Evolutionary conservation across 176 grass and related monocot species (phyloP).

Genomic region (Dactylis glomerata): DNA sequence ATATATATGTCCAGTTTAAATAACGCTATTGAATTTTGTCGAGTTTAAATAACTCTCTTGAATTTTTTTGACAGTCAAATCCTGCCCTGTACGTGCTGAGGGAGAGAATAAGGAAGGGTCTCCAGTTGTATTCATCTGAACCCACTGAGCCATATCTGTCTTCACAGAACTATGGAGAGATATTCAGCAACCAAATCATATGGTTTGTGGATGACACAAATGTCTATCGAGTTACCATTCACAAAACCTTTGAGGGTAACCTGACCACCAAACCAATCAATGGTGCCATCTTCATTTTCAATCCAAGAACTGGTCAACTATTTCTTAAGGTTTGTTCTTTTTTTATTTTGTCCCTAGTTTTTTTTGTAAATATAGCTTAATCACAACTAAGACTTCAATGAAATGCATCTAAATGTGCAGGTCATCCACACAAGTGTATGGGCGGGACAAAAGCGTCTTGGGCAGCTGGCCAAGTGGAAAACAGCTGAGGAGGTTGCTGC

Average conservation of each 20-base stretch:
- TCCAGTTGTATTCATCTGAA: constrained; percentile 97
- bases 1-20: background rate
- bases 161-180: constrained; percentile 99
- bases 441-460: constrained; percentile 98
- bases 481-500: constrained; percentile 98
- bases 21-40: background rate
- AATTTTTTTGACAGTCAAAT: constrained; percentile 70
- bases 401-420: constrained; percentile 39
- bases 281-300: constrained; percentile 99
- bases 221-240: constrained; percentile 96
- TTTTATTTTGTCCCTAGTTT: constrained; percentile 2
- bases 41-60: background rate
- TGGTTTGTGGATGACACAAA: constrained; percentile 99
- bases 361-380: background rate
- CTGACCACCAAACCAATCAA: constrained; percentile 97
- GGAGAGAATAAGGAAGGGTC: constrained; percentile 96
- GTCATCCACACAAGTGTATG: constrained; percentile 99
- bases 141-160: constrained; percentile 96
- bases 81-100: constrained; percentile 93
- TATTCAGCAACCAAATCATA: constrained; percentile 99
- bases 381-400: background rate
- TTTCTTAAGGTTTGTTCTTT: constrained; percentile 76
- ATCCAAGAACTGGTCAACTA: constrained; percentile 94
- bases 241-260: constrained; percentile 99
- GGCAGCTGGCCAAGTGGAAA: constrained; percentile 99